phyloP scores from a whole-genome alignment of 2,329 filamentous ascomycete species.

The Nemania sp. region DNA sequence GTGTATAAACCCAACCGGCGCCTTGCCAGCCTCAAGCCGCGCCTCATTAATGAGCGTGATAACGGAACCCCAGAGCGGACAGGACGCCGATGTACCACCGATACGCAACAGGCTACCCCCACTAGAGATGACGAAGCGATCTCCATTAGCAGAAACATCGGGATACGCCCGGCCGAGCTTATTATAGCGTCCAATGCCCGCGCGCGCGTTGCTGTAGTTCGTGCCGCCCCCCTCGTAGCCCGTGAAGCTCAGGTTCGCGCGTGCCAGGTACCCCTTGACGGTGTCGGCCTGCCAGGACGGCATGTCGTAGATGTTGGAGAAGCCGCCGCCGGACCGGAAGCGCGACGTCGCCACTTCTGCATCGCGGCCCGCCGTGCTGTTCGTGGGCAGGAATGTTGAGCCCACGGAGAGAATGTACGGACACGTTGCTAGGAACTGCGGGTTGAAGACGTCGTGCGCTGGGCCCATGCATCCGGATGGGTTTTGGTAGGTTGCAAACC shows the following conservation, averaged over 20 bases:
- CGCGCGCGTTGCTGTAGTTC: slow-evolving; percentile 51
- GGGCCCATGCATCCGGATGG: slow-evolving; percentile 55
- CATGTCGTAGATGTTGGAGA: slow-evolving; percentile 35
- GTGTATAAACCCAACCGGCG: slow-evolving; percentile 64
- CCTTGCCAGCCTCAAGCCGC: slow-evolving; percentile 58
- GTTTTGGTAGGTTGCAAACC: slow-evolving; percentile 43
- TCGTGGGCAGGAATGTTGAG: slow-evolving; percentile 44
- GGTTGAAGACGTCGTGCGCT: slow-evolving; percentile 59
- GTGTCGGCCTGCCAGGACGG: slow-evolving; percentile 28
- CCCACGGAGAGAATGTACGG: slow-evolving; percentile 65
- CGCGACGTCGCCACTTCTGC: slow-evolving; percentile 30
- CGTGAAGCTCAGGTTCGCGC: slow-evolving; percentile 43
- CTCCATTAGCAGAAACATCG: slow-evolving; percentile 61
- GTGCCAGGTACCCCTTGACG: slow-evolving; percentile 18
- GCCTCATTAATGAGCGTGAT: slow-evolving; percentile 65
- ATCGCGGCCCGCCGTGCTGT: slow-evolving; percentile 26
- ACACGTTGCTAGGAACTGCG: slow-evolving; percentile 61
- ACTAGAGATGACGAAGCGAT: slow-evolving; percentile 51
- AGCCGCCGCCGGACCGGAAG: slow-evolving; percentile 34
- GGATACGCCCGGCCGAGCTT: slow-evolving; percentile 61
- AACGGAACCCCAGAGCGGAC: slow-evolving; percentile 61
- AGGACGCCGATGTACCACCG: slow-evolving; percentile 63
- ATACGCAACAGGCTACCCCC: slow-evolving; percentile 54
- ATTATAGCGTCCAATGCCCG: slow-evolving; percentile 56
- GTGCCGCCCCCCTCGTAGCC: slow-evolving; percentile 52